These are phyloP conservation scores for Aethionema arabicum DNA, from an alignment of 345 rosid genomes.

Conservation along the genomic window DNA sequence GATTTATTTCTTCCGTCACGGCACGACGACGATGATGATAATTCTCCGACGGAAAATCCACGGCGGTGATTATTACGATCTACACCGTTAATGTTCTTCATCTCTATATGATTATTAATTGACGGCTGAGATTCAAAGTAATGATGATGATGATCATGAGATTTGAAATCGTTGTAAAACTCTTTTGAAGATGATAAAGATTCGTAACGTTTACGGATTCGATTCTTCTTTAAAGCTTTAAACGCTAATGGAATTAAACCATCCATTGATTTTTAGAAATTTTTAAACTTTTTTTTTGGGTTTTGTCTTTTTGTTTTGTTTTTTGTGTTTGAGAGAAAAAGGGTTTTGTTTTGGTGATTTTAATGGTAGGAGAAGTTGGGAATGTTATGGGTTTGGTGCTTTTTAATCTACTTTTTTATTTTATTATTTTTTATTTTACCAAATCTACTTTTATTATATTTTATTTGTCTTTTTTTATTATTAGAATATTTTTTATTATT, in stretches of 20 bases:
- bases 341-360: too few species aligned
- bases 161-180: conserved; percentile 1
- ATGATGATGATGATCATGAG: conserved; percentile 3
- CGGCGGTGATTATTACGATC: conserved; percentile 28
- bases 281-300: neutral
- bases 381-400: too few species aligned
- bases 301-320: neutral
- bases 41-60: conserved; percentile 30
- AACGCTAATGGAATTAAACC: conserved; percentile 72
- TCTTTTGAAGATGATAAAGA: conserved; percentile 56
- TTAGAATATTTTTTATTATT: too few species aligned
- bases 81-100: conserved; percentile 19
- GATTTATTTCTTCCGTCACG: conserved; percentile 31
- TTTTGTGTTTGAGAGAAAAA: neutral
- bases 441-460: too few species aligned
- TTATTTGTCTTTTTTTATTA: too few species aligned
- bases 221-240: conserved; percentile 62
- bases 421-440: too few species aligned
- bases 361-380: too few species aligned
- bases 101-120: conserved; percentile 22
- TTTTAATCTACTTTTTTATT: too few species aligned
- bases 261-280: conserved; percentile 48
- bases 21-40: conserved; percentile 32
- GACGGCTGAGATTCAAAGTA: conserved; percentile 16
- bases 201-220: conserved; percentile 57